Percentiles rank a stretch among this genome's conserved stretches.
These are phyloP conservation scores for Carex arenaria DNA, from an alignment of 202 grass and related monocot genomes.

Conservation along the genomic window DNA sequence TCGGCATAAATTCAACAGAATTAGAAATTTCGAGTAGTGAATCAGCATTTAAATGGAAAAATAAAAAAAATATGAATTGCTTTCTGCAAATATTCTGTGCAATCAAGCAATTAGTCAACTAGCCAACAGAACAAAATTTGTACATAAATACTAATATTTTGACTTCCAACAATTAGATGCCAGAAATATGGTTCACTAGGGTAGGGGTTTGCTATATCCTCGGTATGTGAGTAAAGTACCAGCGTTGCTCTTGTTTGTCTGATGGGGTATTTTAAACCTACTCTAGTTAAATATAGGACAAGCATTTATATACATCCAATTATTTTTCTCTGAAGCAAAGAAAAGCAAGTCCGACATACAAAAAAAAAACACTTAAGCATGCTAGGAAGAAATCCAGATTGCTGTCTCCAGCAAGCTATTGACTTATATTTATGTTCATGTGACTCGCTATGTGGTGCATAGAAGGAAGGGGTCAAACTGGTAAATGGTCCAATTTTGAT, in stretches of 20 bases:
- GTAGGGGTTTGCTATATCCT: not conserved
- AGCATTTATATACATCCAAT: not conserved
- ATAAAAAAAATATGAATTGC: not conserved
- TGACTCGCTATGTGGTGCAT: not conserved
- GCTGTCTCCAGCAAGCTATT: not conserved
- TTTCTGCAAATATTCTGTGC: constrained; percentile 1
- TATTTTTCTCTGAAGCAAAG: not conserved
- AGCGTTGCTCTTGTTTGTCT: not conserved
- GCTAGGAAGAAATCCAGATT: not conserved
- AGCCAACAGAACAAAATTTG: not conserved
- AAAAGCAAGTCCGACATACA: not conserved
- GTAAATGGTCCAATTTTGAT: not conserved
- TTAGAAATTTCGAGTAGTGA: not conserved
- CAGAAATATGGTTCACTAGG: not conserved
- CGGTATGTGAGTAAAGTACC: not conserved
- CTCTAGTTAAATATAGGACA: not conserved
- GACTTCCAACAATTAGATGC: not conserved
- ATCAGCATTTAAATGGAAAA: not conserved
- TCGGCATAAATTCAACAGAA: not conserved
- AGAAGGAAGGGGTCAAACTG: not conserved
- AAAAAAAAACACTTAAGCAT: not conserved
- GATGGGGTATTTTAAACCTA: too few relatives aligned
- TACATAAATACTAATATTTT: not conserved
- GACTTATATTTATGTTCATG: not conserved
- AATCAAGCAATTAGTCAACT: not conserved